A percentile compares a stretch with the other conserved stretches of the same genome.
Conservation (phyloP, 73 alveolate species). For the Paramecium caudatum region DNA sequence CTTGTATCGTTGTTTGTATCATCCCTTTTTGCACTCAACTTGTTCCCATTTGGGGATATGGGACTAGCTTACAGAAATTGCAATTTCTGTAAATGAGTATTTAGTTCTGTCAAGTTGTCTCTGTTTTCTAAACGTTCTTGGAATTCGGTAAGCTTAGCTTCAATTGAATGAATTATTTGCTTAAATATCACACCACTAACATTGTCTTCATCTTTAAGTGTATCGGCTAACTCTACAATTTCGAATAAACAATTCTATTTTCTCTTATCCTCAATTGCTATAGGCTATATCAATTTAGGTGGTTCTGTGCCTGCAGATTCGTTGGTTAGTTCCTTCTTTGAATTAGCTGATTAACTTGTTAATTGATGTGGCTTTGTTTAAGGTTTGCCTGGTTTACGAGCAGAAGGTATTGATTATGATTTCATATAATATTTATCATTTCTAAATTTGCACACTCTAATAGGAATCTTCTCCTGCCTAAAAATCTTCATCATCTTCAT, state of each 20-base stretch:
- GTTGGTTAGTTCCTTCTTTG: slow-evolving; percentile 6
- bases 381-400: slow-evolving; percentile 14
- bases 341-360: background rate
- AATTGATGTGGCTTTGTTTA: background rate
- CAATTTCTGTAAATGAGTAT: slow-evolving; percentile 6
- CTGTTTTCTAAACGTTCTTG: slow-evolving; percentile 38
- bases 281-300: background rate
- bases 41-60: background rate
- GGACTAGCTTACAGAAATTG: slow-evolving; percentile 39
- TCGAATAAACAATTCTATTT: slow-evolving; percentile 7
- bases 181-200: slow-evolving; percentile 27
- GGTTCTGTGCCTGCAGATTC: background rate
- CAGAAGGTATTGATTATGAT: background rate
- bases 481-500: slow-evolving; percentile 56
- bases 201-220: slow-evolving; percentile 34
- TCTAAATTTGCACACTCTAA: background rate
- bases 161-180: background rate
- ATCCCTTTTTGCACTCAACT: background rate
- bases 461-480: background rate
- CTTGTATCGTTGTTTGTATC: slow-evolving; percentile 25
- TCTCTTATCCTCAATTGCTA: background rate
- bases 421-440: background rate
- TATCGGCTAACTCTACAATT: background rate
- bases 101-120: slow-evolving; percentile 31
- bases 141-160: slow-evolving; percentile 47